phyloP scores from a whole-genome alignment of 768 basidiomycete genomes.

The Lactarius psammicola region DNA sequence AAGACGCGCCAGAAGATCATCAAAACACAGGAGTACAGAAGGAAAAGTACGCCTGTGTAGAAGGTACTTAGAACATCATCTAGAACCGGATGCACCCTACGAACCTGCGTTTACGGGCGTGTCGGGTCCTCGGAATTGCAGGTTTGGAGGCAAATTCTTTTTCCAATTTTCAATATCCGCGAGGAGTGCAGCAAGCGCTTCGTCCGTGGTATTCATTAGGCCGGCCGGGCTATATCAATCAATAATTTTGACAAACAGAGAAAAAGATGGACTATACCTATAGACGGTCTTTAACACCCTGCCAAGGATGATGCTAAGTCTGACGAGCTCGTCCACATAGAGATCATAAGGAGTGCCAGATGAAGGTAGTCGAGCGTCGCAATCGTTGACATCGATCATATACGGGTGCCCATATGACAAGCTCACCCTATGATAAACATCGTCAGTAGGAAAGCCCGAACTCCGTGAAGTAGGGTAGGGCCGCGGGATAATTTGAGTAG shows the following conservation, averaged over 20 bases:
- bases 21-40: conserved; percentile 83
- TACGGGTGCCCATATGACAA: conserved; percentile 90
- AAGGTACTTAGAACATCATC: conserved; percentile 5
- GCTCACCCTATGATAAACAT: conserved; percentile 59
- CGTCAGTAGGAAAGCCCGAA: conserved; percentile 20
- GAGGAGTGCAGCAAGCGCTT: conserved; percentile 63
- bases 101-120: conserved; percentile 65
- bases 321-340: conserved; percentile 89
- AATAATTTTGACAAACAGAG: background rate
- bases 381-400: conserved; percentile 96
- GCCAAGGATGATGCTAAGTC: conserved; percentile 88
- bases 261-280: conserved; percentile 46
- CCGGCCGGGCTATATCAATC: conserved; percentile 69
- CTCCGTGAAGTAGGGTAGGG: background rate
- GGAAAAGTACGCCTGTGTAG: conserved; percentile 72
- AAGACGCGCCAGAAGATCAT: conserved; percentile 99
- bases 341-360: conserved; percentile 76
- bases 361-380: conserved; percentile 90
- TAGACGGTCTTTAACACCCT: conserved; percentile 92
- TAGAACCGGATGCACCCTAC: conserved; percentile 30
- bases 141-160: conserved; percentile 67
- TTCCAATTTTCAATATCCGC: conserved; percentile 77
- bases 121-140: conserved; percentile 73
- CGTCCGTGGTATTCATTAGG: conserved; percentile 79
- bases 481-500: conserved; percentile 20